A percentile compares a stretch with the other conserved stretches of the same genome.
These are phyloP conservation scores for Claviceps arundinis DNA, from an alignment of 2,329 filamentous ascomycete genomes.

Conservation along the genomic window DNA sequence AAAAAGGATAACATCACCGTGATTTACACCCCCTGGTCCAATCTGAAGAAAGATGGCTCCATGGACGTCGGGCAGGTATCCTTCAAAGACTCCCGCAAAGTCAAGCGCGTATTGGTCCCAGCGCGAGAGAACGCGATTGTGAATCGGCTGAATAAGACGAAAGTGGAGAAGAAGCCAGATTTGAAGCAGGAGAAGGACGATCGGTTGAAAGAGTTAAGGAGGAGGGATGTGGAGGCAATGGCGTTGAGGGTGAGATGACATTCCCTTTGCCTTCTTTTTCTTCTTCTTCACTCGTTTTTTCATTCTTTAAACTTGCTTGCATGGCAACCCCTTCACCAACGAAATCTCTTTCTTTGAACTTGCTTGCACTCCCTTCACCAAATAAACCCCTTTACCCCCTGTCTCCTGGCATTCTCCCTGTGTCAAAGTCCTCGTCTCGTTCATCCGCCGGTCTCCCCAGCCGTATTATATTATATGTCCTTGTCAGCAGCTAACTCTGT, in stretches of 20 bases:
- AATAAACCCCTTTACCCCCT: not conserved
- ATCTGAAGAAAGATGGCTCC: conserved; percentile 85
- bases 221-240: conserved; percentile 51
- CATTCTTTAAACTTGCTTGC: not conserved
- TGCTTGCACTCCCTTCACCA: not conserved
- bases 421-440: not conserved
- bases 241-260: conserved; percentile 42
- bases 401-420: not conserved
- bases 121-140: conserved; percentile 79
- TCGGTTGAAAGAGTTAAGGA: conserved; percentile 55
- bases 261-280: not conserved
- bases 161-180: conserved; percentile 76
- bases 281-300: not conserved
- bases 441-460: too few relatives aligned
- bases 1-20: conserved; percentile 96
- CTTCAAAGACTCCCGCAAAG: conserved; percentile 79
- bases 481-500: not conserved
- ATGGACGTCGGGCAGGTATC: conserved; percentile 94
- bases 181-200: conserved; percentile 72
- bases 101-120: conserved; percentile 68
- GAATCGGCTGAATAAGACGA: conserved; percentile 97
- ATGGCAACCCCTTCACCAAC: not conserved
- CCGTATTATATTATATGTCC: not conserved
- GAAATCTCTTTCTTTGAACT: not conserved
- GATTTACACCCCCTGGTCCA: conserved; percentile 97